Evolutionary conservation across 768 basidiomycete genomes (phyloP), one percentile per base, ranked within the genome.

Genomic region (Lentinula raphanica): DNA sequence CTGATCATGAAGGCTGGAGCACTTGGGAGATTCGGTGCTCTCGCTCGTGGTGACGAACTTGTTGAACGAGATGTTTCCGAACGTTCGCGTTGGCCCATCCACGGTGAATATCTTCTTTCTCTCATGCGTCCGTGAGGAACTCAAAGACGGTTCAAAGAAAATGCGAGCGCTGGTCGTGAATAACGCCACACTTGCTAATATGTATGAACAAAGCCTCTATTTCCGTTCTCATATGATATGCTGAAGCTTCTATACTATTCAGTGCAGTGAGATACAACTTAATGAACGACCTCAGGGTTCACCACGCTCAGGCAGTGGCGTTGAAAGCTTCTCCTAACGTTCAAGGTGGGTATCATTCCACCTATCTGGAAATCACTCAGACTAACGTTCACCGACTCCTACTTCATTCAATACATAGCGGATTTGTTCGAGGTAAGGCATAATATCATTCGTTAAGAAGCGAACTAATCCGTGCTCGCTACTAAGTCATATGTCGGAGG

Each of bases 401-500:
- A 36, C 8, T 5, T 11, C 54, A 32, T 49, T 35, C n/a, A n/a
- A n/a, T 25, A 53, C 60, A 25, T 64, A 91, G 90, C 90, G 49
- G 88, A 92, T 64, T 76, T 90, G 23, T 87, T 92, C 63, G 90
- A 92, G 80, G 90, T 88, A 63, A 62, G 75, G 25, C 46, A 51
- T 32, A 46, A 23, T 9, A 49, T 31, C 39, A 39, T 3, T 56
- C 9, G 11, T 45, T 8, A 35, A 48, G 13, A 17, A 5, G 32
- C 39, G 13, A 13, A 32, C 39, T n/a, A 23, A 6, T 25, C 35
- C 28, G n/a, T 39, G 23, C 35, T 21, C 8, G 13, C 11, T 45
- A 59, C 27, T 32, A 62, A 92, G 89, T 81, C 90, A 2, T 92
- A 85, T 67, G 79, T 92, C 29, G 90, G 90, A n/a, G 90, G 89